Evolutionary conservation across 148 eudicot species (phyloP).

Genomic region (Silene latifolia): DNA sequence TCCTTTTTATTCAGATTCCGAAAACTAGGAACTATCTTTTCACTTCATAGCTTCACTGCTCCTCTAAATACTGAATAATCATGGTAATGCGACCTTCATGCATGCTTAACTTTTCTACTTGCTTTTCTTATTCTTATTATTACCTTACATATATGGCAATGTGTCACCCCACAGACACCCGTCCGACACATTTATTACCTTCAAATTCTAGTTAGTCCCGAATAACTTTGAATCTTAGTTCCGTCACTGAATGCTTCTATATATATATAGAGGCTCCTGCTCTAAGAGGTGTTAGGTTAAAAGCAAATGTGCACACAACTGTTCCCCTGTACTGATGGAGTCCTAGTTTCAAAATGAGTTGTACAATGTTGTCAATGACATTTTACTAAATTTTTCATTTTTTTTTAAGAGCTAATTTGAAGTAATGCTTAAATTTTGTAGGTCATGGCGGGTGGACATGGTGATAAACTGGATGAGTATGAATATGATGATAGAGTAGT

Average conservation of each 20-base stretch:
- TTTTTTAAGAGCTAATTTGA: neutral
- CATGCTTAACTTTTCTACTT: neutral
- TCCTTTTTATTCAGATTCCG: neutral
- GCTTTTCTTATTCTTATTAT: too few species aligned
- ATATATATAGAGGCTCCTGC: too few species aligned
- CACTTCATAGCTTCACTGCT: constrained; percentile 7
- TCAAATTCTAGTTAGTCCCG: neutral
- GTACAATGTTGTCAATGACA: neutral
- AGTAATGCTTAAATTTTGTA: constrained; percentile 19
- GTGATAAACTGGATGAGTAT: constrained; percentile 35
- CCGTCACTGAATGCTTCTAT: neutral
- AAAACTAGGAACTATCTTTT: neutral
- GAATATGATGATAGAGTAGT: constrained; percentile 34
- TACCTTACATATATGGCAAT: too few species aligned
- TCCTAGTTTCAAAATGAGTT: too few species aligned
- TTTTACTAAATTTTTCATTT: neutral
- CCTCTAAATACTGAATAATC: neutral
- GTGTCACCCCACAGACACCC: too few species aligned
- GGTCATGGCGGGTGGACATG: constrained; percentile 47
- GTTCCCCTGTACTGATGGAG: too few species aligned
- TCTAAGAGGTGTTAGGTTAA: too few species aligned
- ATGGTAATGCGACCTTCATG: constrained; percentile 21
- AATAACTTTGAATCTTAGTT: neutral
- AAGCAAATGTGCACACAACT: too few species aligned
- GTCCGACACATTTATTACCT: too few species aligned